A percentile compares a stretch with the other conserved stretches of the same genome.
Conservation (phyloP, 352 stramenopile species). For the Phytophthora hibernalis region DNA sequence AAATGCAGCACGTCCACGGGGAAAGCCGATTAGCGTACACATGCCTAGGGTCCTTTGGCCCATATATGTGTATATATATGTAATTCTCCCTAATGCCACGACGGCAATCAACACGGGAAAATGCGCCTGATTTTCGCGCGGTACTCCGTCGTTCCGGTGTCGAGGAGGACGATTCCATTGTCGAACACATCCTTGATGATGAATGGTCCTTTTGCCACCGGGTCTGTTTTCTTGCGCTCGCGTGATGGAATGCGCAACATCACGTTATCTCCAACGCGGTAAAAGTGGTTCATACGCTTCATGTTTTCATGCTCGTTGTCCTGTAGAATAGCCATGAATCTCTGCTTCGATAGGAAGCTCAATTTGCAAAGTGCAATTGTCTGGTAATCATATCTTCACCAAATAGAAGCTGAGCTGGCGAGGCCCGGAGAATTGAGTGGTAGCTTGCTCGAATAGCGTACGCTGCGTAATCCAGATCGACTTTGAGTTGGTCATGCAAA, state of each 20-base stretch:
- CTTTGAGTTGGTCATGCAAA: neutral
- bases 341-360: slow-evolving; percentile 17
- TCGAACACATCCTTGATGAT: slow-evolving; percentile 6
- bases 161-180: slow-evolving; percentile 8
- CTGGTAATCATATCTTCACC: slow-evolving; percentile 21
- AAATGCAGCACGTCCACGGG: slow-evolving; percentile 9
- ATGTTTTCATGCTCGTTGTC: slow-evolving; percentile 28
- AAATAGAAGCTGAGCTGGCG: slow-evolving; percentile 17
- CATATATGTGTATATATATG: too few species aligned
- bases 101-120: slow-evolving; percentile 5
- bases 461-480: slow-evolving; percentile 8
- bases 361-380: slow-evolving; percentile 13
- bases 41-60: slow-evolving; percentile 19
- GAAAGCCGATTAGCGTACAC: slow-evolving; percentile 18
- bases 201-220: slow-evolving; percentile 2
- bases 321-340: slow-evolving; percentile 11
- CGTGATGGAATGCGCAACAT: slow-evolving; percentile 13
- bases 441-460: slow-evolving; percentile 20
- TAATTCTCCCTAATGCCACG: slow-evolving; percentile 1
- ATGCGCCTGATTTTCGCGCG: slow-evolving; percentile 5
- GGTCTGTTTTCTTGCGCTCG: slow-evolving; percentile 5
- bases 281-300: slow-evolving; percentile 24
- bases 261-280: neutral
- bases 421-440: slow-evolving; percentile 15
- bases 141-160: neutral